These are phyloP conservation scores for Guillardia theta DNA, from an alignment of 78 protist genomes.

Conservation along the genomic window DNA sequence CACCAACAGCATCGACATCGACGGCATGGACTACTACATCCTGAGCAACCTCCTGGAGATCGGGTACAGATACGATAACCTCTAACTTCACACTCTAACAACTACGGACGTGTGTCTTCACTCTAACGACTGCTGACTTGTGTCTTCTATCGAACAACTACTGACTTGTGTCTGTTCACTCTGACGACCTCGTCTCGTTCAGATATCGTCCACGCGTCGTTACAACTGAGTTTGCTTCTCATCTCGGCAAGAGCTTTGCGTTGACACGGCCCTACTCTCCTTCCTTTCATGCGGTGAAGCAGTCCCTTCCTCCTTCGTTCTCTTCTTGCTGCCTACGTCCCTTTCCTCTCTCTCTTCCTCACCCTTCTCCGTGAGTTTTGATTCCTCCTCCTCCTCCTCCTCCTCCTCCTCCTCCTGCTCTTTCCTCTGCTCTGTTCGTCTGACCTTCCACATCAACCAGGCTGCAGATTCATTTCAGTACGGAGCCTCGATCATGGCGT, in stretches of 20 bases:
- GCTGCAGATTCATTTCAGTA: background rate
- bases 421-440: background rate
- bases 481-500: background rate
- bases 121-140: too few species aligned
- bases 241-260: background rate
- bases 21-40: conserved; percentile 16
- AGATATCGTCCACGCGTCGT: background rate
- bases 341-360: background rate
- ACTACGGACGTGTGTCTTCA: too few species aligned
- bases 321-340: background rate
- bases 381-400: background rate
- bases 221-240: background rate
- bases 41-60: background rate
- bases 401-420: background rate
- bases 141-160: too few species aligned
- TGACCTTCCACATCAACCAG: background rate
- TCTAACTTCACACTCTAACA: too few species aligned
- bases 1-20: background rate
- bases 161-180: too few species aligned
- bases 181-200: too few species aligned
- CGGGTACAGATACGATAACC: too few species aligned
- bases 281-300: background rate
- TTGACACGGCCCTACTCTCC: background rate
- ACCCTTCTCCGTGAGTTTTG: background rate
- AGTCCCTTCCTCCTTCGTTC: background rate